A percentile compares a stretch with the other conserved stretches of the same genome.
Evolutionary conservation across 1,139 yeast species (phyloP).

Genomic region (Trichomonascaceae sp.): DNA sequence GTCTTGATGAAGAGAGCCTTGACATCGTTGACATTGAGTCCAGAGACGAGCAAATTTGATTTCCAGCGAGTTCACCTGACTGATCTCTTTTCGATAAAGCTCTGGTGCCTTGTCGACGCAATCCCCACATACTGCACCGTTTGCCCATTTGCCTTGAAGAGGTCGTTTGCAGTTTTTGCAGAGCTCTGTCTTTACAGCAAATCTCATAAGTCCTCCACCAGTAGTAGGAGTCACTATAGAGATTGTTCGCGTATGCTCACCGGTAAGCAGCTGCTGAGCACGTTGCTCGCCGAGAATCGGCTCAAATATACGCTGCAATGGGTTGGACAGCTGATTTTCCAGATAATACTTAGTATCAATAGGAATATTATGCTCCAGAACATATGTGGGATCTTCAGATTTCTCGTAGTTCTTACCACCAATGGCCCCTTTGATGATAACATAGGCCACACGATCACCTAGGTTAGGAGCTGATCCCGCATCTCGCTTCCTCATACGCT

Average conservation of each 20-base stretch:
- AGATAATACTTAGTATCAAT: constrained; percentile 92
- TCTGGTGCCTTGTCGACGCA: constrained; percentile 73
- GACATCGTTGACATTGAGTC: constrained; percentile 99
- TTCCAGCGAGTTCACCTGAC: constrained; percentile 74
- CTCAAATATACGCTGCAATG: constrained; percentile 86
- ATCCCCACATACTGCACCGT: constrained; percentile 77
- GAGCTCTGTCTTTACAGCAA: constrained; percentile 81
- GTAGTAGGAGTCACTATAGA: constrained; percentile 57
- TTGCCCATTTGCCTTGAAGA: constrained; percentile 51
- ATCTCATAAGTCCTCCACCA: constrained; percentile 76
- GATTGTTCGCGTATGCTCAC: constrained; percentile 78
- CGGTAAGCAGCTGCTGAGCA: constrained; percentile 66
- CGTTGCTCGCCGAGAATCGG: constrained; percentile 87
- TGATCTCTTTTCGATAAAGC: constrained; percentile 70
- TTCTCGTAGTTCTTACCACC: constrained; percentile 89
- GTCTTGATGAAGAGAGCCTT: constrained; percentile 92
- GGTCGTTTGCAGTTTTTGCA: constrained; percentile 89
- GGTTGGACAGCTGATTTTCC: constrained; percentile 89
- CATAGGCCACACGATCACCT: constrained; percentile 98
- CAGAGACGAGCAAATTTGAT: constrained; percentile 81
- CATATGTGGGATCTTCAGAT: constrained; percentile 94
- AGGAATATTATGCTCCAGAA: constrained; percentile 83
- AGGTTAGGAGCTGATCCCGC: constrained; percentile 95
- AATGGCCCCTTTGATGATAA: constrained; percentile 72
- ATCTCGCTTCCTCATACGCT: constrained; percentile 92